A percentile compares a stretch with the other conserved stretches of the same genome.
phyloP scores from a whole-genome alignment of 306 rosid genomes.

The Vachellia pachyceras region DNA sequence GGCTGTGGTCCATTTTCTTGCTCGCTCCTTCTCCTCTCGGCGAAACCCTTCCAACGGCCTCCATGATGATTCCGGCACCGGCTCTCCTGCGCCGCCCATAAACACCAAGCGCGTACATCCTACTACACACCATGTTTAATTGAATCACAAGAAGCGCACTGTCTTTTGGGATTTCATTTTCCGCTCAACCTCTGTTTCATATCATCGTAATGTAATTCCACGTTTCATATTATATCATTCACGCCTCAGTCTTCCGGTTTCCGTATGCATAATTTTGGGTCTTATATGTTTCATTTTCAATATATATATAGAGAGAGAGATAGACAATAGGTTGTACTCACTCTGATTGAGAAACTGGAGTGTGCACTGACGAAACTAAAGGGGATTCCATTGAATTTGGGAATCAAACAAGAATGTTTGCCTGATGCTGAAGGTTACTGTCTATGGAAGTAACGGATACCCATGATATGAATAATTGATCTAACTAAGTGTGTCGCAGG shows the following conservation, averaged over 20 bases:
- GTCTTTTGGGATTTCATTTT: background rate
- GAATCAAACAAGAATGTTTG: background rate
- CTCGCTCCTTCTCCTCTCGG: background rate
- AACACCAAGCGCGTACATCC: slow-evolving; percentile 12
- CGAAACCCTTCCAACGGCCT: background rate
- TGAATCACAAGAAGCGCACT: background rate
- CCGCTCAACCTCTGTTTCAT: background rate
- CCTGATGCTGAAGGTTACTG: background rate
- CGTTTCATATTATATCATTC: background rate
- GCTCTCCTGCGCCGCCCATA: background rate
- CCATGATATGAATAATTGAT: background rate
- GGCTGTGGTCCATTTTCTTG: background rate
- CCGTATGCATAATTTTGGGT: background rate
- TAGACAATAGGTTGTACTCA: background rate
- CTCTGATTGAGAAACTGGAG: background rate
- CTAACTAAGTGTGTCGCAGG: background rate
- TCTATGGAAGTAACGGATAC: background rate
- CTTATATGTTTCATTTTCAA: background rate
- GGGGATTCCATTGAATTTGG: background rate
- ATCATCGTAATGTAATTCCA: background rate
- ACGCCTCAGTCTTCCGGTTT: background rate
- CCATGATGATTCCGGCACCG: background rate
- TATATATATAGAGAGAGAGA: no score
- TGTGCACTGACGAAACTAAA: background rate
- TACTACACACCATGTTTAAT: background rate